Evolutionary conservation across 768 basidiomycete genomes (phyloP).

Genomic region (Dioszegia aurantiaca): DNA sequence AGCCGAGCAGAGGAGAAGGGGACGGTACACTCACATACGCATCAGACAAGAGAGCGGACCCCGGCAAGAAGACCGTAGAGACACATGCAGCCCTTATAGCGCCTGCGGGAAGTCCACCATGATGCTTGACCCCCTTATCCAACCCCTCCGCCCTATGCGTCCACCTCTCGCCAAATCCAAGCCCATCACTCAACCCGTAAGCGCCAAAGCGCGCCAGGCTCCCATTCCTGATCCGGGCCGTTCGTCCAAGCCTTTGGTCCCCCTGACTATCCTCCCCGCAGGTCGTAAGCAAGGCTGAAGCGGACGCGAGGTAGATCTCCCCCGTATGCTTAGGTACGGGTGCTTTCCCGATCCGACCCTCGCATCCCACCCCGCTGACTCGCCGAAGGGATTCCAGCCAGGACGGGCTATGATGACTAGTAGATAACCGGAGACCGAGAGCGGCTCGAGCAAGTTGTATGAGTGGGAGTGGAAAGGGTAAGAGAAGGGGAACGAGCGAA

Average conservation of each 20-base stretch:
- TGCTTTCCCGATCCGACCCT: slow-evolving; percentile 27
- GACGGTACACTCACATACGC: neutral
- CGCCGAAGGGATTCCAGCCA: neutral
- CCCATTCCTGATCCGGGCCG: slow-evolving; percentile 5
- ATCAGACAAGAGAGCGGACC: slow-evolving; percentile 1
- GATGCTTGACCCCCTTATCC: neutral
- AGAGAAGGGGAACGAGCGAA: slow-evolving; percentile 9
- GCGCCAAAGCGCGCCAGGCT: neutral
- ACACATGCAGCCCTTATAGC: slow-evolving; percentile 1
- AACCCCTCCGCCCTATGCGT: neutral
- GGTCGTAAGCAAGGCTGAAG: neutral
- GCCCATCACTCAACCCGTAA: neutral
- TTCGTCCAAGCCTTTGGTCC: slow-evolving; percentile 8
- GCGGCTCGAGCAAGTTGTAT: neutral
- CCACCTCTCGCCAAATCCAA: neutral
- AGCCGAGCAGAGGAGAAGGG: neutral
- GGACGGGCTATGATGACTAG: slow-evolving; percentile 12
- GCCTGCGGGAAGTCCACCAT: neutral
- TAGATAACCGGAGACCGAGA: neutral
- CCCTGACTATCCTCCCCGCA: neutral
- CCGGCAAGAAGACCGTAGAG: slow-evolving; percentile 3
- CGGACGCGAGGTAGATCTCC: slow-evolving; percentile 6
- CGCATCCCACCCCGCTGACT: neutral
- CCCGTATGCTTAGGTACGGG: slow-evolving; percentile 30
- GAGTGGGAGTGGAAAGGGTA: neutral